Percentiles rank a stretch among this genome's conserved stretches.
phyloP scores from a whole-genome alignment of 2,329 filamentous ascomycete species.

The Claviceps sp. region DNA sequence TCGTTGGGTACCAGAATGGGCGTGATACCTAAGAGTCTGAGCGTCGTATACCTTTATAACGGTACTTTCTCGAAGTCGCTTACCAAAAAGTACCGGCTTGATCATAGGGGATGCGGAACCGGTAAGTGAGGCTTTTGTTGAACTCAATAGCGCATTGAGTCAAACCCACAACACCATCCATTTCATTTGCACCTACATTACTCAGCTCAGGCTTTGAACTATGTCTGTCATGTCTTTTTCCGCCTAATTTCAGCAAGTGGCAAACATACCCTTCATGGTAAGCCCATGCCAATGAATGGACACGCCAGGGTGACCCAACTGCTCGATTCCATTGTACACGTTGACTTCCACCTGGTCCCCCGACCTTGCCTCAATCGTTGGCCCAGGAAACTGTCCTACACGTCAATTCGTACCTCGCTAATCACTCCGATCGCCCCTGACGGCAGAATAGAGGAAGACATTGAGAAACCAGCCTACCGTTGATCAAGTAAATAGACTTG shows the following conservation, averaged over 20 bases:
- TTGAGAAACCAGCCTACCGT: slow-evolving; percentile 19
- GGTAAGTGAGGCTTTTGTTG: slow-evolving; percentile 35
- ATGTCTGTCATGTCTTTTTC: neutral
- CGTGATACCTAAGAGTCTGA: slow-evolving; percentile 38
- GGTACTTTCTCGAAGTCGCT: neutral
- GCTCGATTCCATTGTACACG: slow-evolving; percentile 24
- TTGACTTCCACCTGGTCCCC: slow-evolving; percentile 29
- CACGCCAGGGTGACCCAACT: slow-evolving; percentile 19
- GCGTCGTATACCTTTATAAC: neutral
- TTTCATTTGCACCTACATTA: slow-evolving; percentile 28
- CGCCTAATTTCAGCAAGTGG: no score
- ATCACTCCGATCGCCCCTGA: neutral
- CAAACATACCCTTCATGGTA: slow-evolving; percentile 37
- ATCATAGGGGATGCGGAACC: slow-evolving; percentile 39
- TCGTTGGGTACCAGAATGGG: slow-evolving; percentile 40
- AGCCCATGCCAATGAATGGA: slow-evolving; percentile 58
- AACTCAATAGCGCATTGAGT: slow-evolving; percentile 48
- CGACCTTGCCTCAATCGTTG: slow-evolving; percentile 29
- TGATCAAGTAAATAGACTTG: slow-evolving; percentile 36
- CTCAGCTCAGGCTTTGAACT: neutral
- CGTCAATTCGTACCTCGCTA: neutral
- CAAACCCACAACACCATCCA: slow-evolving; percentile 52
- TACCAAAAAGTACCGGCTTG: slow-evolving; percentile 48
- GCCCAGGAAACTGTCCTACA: slow-evolving; percentile 26
- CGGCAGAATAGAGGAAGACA: neutral